Conservation (phyloP, 1,284 basidiomycete genomes). For the Sanghuangporus baumii region DNA sequence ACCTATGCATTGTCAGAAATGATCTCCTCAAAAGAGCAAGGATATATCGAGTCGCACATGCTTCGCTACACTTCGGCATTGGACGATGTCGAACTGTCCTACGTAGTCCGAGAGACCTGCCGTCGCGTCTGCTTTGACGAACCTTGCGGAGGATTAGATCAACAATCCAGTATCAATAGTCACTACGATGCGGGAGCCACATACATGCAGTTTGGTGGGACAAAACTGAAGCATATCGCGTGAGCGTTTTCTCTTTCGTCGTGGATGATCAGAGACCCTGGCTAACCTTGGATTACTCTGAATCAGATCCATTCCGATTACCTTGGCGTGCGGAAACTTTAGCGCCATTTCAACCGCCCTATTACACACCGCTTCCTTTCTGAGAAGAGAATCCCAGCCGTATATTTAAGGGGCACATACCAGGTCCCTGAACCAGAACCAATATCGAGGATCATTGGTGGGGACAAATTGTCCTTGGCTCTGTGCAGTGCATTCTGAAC, state of each 20-base stretch:
- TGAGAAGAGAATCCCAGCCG: neutral
- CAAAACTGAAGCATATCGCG: neutral
- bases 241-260: neutral
- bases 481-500: neutral
- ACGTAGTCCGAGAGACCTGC: neutral
- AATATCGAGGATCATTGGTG: conserved; percentile 14
- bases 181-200: neutral
- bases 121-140: conserved; percentile 10
- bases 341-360: conserved; percentile 18
- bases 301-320: conserved; percentile 16
- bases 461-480: neutral
- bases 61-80: conserved; percentile 15
- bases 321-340: conserved; percentile 15
- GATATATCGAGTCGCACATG: conserved; percentile 3
- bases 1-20: neutral
- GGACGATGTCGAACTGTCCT: conserved; percentile 15
- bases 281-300: conserved; percentile 14
- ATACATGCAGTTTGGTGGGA: conserved; percentile 14
- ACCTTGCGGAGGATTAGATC: neutral
- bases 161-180: neutral
- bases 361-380: neutral
- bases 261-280: neutral
- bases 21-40: neutral
- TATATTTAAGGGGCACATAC: neutral
- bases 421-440: conserved; percentile 17